Evolutionary conservation across 768 basidiomycete genomes (phyloP).

Genomic region (Epithele typhae): DNA sequence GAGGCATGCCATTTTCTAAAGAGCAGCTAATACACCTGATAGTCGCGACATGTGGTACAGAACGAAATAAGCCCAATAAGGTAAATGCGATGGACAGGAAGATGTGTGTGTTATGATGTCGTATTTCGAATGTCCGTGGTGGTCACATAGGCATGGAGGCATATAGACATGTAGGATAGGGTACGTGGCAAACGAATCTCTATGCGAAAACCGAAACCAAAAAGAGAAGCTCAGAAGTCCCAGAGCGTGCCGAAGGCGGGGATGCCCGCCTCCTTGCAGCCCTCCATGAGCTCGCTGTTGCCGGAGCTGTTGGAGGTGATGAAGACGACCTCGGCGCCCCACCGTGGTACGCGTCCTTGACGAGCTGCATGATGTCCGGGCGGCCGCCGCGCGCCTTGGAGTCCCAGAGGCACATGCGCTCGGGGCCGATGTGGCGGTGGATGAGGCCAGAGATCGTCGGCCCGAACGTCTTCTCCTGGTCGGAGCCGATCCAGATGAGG

Average conservation of each 20-base stretch:
- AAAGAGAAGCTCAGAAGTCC: neutral
- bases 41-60: too few species aligned
- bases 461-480: constrained; percentile 40
- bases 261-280: constrained; percentile 32
- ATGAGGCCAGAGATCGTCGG: constrained; percentile 39
- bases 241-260: constrained; percentile 32
- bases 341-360: constrained; percentile 33
- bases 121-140: too few species aligned
- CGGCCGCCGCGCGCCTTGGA: constrained; percentile 35
- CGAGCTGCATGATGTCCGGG: constrained; percentile 34
- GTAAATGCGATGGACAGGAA: too few species aligned
- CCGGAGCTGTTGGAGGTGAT: constrained; percentile 40
- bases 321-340: constrained; percentile 39
- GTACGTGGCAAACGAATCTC: too few species aligned
- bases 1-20: too few species aligned
- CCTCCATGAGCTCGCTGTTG: constrained; percentile 39
- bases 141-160: too few species aligned
- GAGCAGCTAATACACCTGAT: too few species aligned
- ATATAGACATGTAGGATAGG: too few species aligned
- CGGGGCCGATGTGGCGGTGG: constrained; percentile 33
- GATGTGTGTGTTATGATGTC: too few species aligned
- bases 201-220: too few species aligned
- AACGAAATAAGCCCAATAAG: too few species aligned
- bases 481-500: constrained; percentile 41
- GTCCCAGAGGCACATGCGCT: constrained; percentile 38